phyloP scores from a whole-genome alignment of 768 basidiomycete species.

The Macrolepiota dolichaula region DNA sequence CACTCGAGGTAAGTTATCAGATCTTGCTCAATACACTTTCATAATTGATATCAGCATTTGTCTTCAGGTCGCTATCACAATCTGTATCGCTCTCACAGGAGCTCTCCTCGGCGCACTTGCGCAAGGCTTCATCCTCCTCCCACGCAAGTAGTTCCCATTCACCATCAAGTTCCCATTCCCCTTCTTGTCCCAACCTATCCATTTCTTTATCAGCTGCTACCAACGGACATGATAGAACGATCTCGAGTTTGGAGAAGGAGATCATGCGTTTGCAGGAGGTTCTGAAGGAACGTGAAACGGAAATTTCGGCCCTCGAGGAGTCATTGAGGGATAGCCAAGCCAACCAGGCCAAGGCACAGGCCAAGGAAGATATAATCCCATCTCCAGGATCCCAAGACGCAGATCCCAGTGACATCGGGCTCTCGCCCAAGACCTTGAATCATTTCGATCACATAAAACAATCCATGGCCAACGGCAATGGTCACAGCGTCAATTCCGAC shows the following conservation, averaged over 20 bases:
- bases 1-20: conserved; percentile 64
- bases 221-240: conserved; percentile 63
- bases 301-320: conserved; percentile 74
- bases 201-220: conserved; percentile 43
- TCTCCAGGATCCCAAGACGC: conserved; percentile 22
- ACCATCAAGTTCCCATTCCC: conserved; percentile 53
- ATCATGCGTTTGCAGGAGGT: conserved; percentile 95
- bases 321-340: conserved; percentile 39
- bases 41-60: conserved; percentile 13
- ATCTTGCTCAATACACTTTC: conserved; percentile 4
- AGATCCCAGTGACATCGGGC: conserved; percentile 26
- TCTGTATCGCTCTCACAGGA: conserved; percentile 98
- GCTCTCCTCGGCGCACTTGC: conserved; percentile 83
- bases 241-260: conserved; percentile 86
- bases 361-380: conserved; percentile 1
- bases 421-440: conserved; percentile 71
- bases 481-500: conserved; percentile 30
- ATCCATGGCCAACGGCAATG: conserved; percentile 54
- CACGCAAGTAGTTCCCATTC: conserved; percentile 63
- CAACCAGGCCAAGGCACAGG: conserved; percentile 13
- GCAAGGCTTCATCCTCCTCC: conserved; percentile 78
- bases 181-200: conserved; percentile 49
- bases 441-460: conserved; percentile 74
- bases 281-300: conserved; percentile 86
- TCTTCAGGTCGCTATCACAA: conserved; percentile 80